Conservation (phyloP, 1,284 basidiomycete genomes). For the Sanghuangporus baumii region DNA sequence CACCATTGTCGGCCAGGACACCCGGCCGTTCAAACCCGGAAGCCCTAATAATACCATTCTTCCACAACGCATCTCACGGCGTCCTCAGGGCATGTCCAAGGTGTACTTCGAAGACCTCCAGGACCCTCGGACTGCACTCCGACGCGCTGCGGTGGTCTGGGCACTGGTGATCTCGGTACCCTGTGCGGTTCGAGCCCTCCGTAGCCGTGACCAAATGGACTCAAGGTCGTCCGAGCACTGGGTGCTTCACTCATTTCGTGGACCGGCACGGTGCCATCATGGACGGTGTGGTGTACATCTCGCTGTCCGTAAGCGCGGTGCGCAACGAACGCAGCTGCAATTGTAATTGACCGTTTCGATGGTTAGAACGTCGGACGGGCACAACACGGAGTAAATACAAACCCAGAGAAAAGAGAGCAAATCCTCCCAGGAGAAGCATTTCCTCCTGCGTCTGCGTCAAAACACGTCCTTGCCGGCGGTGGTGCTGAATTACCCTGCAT, state of each 20-base stretch:
- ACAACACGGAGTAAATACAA: constrained; percentile 25
- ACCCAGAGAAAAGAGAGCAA: constrained; percentile 73
- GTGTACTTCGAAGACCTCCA: constrained; percentile 15
- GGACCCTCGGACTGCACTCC: constrained; percentile 5
- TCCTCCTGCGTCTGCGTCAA: constrained; percentile 68
- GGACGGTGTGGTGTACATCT: not conserved
- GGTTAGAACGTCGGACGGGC: not conserved
- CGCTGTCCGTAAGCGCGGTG: constrained; percentile 16
- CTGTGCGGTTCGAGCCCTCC: not conserved
- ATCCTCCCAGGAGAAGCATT: constrained; percentile 57
- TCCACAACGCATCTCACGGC: constrained; percentile 65
- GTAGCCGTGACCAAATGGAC: not conserved
- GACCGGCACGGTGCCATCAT: not conserved
- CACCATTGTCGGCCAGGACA: not conserved
- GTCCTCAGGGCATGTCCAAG: constrained; percentile 53
- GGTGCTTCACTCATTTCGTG: not conserved
- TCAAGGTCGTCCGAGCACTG: not conserved
- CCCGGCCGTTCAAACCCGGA: not conserved
- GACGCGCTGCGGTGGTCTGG: constrained; percentile 1
- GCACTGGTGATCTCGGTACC: not conserved
- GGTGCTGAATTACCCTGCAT: constrained; percentile 56
- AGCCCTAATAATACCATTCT: constrained; percentile 57
- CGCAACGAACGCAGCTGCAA: constrained; percentile 18
- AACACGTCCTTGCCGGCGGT: constrained; percentile 47
- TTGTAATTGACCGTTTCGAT: constrained; percentile 1